Base-by-base conservation (phyloP, 768 basidiomycete species). In the Pleurotus salmoneostramineus region DNA sequence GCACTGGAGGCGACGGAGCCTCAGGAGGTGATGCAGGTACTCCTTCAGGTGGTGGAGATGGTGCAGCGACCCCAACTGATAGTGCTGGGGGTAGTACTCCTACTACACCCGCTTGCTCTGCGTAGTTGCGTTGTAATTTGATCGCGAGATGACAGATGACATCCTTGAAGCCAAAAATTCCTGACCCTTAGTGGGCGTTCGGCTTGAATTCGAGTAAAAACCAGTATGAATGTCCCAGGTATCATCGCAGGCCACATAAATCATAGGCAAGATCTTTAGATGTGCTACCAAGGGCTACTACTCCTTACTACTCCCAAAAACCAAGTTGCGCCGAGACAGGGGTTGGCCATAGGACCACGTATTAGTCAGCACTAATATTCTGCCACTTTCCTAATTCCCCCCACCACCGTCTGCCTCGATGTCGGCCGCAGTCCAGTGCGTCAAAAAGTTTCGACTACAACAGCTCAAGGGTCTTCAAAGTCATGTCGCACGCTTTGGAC, bases 361-460 rank as follows among this genome's bases (percentile, higher is more conserved):
- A 27, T 27, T 27, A 27, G 21, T 27, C 21, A 27, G 21, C 21
- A 27, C 37, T 40, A 14, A 6, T 14, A 40, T 40, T 40, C 37
- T 3, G 37, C 37, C 37, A 8, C n/a, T 40, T 8, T 40, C 10
- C 37, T 40, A 27, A 27, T 27, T 27, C 21, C 37, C n/a, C n/a
- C 37, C 8, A 40, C 8, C 37, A 40, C 8, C 10, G 37, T 40
- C 37, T 10, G 8, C 37, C 37, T 40, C 27, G 31, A 49, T 37
- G 42, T 40, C 51, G 11, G 21, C 36, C 14, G 27, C 66, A 8
- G 61, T 72, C 46, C 65, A 69, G 42, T 75, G 71, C 32, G 65
- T 83, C 48, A 74, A 74, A 58, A 75, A 72, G 46, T 81, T 82
- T 61, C 75, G 82, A 32, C 60, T 79, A 36, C 73, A 72, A 47